Percentiles rank a stretch among this genome's conserved stretches.
Evolutionary conservation across 495 filamentous ascomycete genomes (phyloP).

Genomic region (Neurospora sp.): DNA sequence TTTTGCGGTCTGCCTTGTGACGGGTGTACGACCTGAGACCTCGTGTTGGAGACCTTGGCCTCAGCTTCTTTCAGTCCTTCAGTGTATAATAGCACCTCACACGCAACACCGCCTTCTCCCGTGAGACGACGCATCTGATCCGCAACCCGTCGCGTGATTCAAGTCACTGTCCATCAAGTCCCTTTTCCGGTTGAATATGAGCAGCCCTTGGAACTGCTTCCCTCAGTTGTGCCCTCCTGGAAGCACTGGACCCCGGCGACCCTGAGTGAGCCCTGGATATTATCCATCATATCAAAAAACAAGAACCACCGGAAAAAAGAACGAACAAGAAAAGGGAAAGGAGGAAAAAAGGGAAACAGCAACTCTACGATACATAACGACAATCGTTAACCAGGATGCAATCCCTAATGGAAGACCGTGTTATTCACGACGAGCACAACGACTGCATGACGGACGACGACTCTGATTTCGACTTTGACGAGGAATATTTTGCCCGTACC

Average conservation of each 20-base stretch:
- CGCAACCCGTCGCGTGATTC: constrained; percentile 8
- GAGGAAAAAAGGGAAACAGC: background rate
- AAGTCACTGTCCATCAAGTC: background rate
- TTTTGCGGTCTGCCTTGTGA: background rate
- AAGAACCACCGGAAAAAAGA: background rate
- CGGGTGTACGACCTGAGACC: constrained; percentile 17
- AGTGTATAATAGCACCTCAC: background rate
- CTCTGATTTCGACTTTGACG: constrained; percentile 33
- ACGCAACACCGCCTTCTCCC: background rate
- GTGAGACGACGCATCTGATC: constrained; percentile 3
- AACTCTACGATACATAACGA: background rate
- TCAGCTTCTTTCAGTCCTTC: background rate
- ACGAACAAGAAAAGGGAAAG: background rate
- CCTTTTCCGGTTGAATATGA: constrained; percentile 19
- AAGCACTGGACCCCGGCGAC: constrained; percentile 21
- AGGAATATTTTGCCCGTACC: constrained; percentile 44
- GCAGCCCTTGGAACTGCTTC: constrained; percentile 22
- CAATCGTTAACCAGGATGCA: background rate
- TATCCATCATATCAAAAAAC: background rate
- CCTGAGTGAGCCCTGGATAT: constrained; percentile 11
- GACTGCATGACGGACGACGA: constrained; percentile 30
- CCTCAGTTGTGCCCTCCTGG: constrained; percentile 20
- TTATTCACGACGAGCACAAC: constrained; percentile 10
- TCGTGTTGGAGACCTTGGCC: constrained; percentile 16
- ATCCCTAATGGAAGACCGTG: background rate